A percentile compares a stretch with the other conserved stretches of the same genome.
phyloP scores from a whole-genome alignment of 345 rosid species.

The Erucastrum elatum region DNA sequence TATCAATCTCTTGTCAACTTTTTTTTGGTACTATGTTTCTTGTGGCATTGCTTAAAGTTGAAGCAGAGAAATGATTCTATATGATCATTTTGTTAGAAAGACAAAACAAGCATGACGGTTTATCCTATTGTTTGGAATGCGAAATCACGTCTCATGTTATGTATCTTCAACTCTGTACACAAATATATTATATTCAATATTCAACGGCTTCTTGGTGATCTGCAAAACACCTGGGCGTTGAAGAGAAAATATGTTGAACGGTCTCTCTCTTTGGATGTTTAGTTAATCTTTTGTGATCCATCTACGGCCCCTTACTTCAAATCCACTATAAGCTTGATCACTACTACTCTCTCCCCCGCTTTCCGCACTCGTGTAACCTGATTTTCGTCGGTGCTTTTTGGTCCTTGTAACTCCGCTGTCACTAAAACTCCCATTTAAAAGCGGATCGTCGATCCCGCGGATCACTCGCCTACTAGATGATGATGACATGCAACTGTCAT shows the following conservation, averaged over 20 bases:
- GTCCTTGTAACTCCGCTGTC: constrained; percentile 68
- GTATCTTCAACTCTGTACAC: constrained; percentile 39
- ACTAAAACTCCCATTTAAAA: constrained; percentile 84
- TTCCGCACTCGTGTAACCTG: constrained; percentile 76
- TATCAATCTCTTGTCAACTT: not conserved
- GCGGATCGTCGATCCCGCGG: constrained; percentile 93
- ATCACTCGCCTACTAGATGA: constrained; percentile 70
- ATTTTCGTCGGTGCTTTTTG: constrained; percentile 69
- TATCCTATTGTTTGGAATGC: constrained; percentile 19
- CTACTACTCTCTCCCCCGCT: constrained; percentile 98
- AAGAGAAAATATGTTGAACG: constrained; percentile 18
- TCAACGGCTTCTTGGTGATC: constrained; percentile 27
- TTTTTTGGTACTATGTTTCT: constrained; percentile 5
- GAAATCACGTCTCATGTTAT: constrained; percentile 17
- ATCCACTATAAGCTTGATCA: constrained; percentile 76
- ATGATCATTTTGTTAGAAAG: constrained; percentile 4
- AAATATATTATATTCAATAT: constrained; percentile 23
- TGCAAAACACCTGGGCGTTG: constrained; percentile 14
- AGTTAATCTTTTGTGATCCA: constrained; percentile 80
- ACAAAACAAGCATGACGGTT: constrained; percentile 6
- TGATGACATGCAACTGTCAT: constrained; percentile 76
- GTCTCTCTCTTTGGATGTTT: not conserved
- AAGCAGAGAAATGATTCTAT: constrained; percentile 8
- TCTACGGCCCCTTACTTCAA: constrained; percentile 72
- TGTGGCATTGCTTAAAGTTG: not conserved